Percentiles rank a stretch among this genome's conserved stretches.
phyloP scores from a whole-genome alignment of 495 filamentous ascomycete species.

The Terfezia claveryi region DNA sequence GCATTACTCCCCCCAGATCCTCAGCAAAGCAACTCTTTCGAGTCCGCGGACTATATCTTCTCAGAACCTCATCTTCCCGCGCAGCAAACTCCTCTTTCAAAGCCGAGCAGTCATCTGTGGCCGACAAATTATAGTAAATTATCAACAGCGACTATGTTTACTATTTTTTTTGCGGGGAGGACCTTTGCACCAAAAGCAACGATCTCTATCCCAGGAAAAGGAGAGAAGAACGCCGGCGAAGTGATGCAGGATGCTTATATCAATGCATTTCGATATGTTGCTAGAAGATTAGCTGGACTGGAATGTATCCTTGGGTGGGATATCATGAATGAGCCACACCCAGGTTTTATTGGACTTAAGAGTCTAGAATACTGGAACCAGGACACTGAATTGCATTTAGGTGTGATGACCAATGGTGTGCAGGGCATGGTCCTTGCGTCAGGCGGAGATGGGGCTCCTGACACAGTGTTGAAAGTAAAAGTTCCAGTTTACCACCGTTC shows the following conservation, averaged over 20 bases:
- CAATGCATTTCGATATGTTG: slow-evolving; percentile 37
- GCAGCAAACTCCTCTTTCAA: neutral
- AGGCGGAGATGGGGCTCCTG: neutral
- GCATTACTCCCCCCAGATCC: slow-evolving; percentile 2
- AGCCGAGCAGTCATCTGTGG: slow-evolving; percentile 14
- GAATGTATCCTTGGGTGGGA: slow-evolving; percentile 42
- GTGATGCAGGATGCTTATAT: slow-evolving; percentile 48
- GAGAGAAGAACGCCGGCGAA: slow-evolving; percentile 42
- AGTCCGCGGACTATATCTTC: slow-evolving; percentile 1
- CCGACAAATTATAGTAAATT: slow-evolving; percentile 33
- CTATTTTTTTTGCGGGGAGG: slow-evolving; percentile 61
- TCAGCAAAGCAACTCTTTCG: neutral
- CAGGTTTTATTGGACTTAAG: slow-evolving; percentile 15
- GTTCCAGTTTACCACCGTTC: slow-evolving; percentile 8
- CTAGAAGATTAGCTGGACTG: slow-evolving; percentile 5
- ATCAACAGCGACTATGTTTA: slow-evolving; percentile 77
- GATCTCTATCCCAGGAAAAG: slow-evolving; percentile 34
- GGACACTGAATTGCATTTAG: slow-evolving; percentile 17
- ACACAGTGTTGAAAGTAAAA: neutral
- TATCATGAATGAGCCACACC: slow-evolving; percentile 46
- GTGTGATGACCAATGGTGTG: slow-evolving; percentile 16
- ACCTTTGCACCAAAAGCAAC: slow-evolving; percentile 48
- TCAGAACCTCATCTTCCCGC: neutral
- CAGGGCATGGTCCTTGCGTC: slow-evolving; percentile 15
- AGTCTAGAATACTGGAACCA: slow-evolving; percentile 7